Evolutionary conservation across 441 rosid species (phyloP).

Genomic region (Euphorbia corollata): DNA sequence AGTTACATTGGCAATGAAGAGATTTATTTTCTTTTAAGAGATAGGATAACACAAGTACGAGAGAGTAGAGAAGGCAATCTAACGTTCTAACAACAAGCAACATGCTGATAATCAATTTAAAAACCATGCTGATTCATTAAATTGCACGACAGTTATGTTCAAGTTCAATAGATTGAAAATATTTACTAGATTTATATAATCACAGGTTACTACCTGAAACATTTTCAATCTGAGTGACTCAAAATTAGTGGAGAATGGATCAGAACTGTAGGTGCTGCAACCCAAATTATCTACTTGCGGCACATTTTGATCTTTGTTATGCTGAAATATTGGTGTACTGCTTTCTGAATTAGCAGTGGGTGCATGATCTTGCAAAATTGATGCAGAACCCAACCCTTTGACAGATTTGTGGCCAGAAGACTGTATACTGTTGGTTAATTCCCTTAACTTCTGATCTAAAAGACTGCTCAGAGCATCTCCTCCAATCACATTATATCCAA

Average conservation of each 20-base stretch:
- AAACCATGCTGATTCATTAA: too few species aligned
- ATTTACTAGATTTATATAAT: background rate
- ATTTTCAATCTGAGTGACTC: conserved; percentile 27
- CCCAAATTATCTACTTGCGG: conserved; percentile 18
- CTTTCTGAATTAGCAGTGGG: conserved; percentile 20
- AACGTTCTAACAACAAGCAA: too few species aligned
- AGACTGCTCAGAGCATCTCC: conserved; percentile 58
- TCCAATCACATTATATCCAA: conserved; percentile 54
- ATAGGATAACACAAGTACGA: too few species aligned
- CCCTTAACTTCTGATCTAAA: conserved; percentile 73
- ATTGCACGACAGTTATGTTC: too few species aligned
- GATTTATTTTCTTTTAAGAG: too few species aligned
- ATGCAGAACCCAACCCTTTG: conserved; percentile 33
- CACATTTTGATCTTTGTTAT: conserved; percentile 18
- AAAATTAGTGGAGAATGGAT: conserved; percentile 26
- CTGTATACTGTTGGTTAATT: conserved; percentile 51
- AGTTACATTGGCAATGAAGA: conserved; percentile 18
- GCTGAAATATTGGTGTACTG: conserved; percentile 19
- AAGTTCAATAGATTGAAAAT: too few species aligned
- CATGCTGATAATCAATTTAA: too few species aligned
- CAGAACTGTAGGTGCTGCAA: conserved; percentile 21
- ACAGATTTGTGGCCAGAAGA: conserved; percentile 42
- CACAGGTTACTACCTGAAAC: conserved; percentile 40
- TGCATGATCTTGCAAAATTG: conserved; percentile 23
- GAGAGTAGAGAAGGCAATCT: too few species aligned